A percentile compares a stretch with the other conserved stretches of the same genome.
Evolutionary conservation across 257 asterid species (phyloP).

Genomic region (Jacaranda mimosifolia): DNA sequence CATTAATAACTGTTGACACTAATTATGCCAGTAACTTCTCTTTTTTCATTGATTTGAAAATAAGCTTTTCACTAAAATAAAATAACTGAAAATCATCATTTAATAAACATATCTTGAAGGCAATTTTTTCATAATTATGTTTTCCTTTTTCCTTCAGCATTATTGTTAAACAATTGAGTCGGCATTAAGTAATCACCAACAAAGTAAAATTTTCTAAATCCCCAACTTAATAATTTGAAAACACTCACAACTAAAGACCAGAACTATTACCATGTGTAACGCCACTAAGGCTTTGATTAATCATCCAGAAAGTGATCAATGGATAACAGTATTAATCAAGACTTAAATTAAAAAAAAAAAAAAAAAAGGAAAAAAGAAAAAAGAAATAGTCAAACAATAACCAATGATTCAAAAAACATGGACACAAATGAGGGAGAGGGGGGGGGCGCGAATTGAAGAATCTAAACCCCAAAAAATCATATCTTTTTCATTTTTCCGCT

Average conservation of each 20-base stretch:
- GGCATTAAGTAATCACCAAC: neutral
- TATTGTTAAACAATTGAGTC: slow-evolving; percentile 4
- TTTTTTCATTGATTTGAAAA: neutral
- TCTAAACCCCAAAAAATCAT: neutral
- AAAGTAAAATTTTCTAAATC: neutral
- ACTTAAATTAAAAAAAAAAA: slow-evolving; percentile 2
- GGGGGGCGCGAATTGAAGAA: neutral
- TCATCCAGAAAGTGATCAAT: slow-evolving; percentile 22
- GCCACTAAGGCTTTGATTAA: neutral
- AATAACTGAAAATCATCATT: neutral
- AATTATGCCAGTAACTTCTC: neutral
- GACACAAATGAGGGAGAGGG: neutral
- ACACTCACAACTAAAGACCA: neutral
- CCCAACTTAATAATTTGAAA: no score
- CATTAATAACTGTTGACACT: neutral
- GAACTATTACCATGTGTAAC: slow-evolving; percentile 8
- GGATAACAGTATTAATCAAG: slow-evolving; percentile 13
- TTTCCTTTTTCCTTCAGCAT: neutral
- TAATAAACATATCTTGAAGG: neutral
- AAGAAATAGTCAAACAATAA: neutral
- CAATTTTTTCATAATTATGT: neutral
- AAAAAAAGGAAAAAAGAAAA: no score
- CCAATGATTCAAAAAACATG: slow-evolving; percentile 9
- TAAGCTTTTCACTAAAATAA: neutral
- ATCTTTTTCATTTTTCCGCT: neutral